Base-by-base conservation (phyloP, 805 yeast genomes). In the Maudiozyma bulderi region DNA sequence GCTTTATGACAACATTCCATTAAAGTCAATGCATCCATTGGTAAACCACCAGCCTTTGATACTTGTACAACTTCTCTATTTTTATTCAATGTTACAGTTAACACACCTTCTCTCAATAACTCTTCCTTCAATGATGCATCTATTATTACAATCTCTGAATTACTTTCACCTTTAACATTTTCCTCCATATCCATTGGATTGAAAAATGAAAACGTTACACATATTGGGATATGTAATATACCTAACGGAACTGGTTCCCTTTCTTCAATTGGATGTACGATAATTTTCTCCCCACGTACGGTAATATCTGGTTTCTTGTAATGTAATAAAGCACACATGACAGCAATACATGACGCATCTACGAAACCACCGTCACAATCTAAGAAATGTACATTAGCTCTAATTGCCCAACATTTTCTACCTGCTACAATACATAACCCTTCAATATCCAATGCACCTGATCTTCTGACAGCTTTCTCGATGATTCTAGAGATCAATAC, bases 321-420 rank as follows among this genome's bases (percentile, higher is more conserved):
- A 64, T 90, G 96, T 55, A 82, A 73, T 48, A 93, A 71, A 0
- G 86, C 95, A 7, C 91, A 78, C 76, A 88, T 84, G 7, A 88
- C 96, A 0, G 93, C 98, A 49, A 89, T 74, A 67, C 96, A 86
- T 40, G 91, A 83, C 6, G 88, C 85, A 65, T 93, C 99, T 40
- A 90, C 82, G 44, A 93, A 76, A 15, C 95, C 95, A 40, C 99
- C 99, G 66, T 93, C 99, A 60, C 80, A 88, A 62, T 89, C 84
- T 50, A 93, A 68, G 58, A 86, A 86, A 60, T 89, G 95, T 14
- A 93, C 80, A 61, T 90, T 97, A 0, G 95, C 97, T 50, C 95
- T 76, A 10, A 93, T 73, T 49, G 81, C 75, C 99, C 99, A 93
- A 61, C 95, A 89, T 55, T 87, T 83, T 47, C 81, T 76, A 2